Evolutionary conservation across 2,329 filamentous ascomycete species (phyloP), one percentile per base, ranked within the genome.

Genomic region (Dactylellina drechsleri): DNA sequence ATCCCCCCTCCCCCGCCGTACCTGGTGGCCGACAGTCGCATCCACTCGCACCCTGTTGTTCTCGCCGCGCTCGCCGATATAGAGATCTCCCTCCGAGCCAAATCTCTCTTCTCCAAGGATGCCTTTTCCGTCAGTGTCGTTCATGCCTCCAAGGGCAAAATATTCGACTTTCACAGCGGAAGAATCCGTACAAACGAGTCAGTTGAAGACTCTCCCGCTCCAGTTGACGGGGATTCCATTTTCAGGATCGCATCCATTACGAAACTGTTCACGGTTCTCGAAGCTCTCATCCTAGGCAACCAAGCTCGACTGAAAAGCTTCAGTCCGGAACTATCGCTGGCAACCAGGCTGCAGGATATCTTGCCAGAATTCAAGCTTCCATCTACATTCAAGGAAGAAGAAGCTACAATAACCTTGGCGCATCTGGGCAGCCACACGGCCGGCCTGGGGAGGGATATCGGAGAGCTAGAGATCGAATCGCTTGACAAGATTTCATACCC

Each of bases 111-210:
- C 2, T 45, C 31, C 52, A 74, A 74, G n/a, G 70, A 74, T 43
- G 70, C 70, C 28, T n/a, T 74, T 8, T 56, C 70, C 5, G 50
- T 74, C 62, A 74, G 70, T 41, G 60, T 74, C 43, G 62, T 67
- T 16, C 70, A 74, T n/a, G 43, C 70, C 20, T 62, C 70, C 16
- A 67, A 50, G 28, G 70, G 70, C 49, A 74, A 74, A 43, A 61
- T 74, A 50, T 74, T 62, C 31, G 70, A 67, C 10, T 74, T 74
- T 50, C 70, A 74, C 50, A 62, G 50, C 18, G 70, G 70, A 2
- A 23, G 70, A 15, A 61, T 66, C 6, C 49, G 70, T 4, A 43
- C 59, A 4, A 74, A 74, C 15, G 70, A 74, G 18, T 74, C 70
- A 7, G 16, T 50, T 7, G 16, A 10, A 2, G 49, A 16, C 2